phyloP scores from a whole-genome alignment of 1,284 basidiomycete genomes.

The Boletus mariae region DNA sequence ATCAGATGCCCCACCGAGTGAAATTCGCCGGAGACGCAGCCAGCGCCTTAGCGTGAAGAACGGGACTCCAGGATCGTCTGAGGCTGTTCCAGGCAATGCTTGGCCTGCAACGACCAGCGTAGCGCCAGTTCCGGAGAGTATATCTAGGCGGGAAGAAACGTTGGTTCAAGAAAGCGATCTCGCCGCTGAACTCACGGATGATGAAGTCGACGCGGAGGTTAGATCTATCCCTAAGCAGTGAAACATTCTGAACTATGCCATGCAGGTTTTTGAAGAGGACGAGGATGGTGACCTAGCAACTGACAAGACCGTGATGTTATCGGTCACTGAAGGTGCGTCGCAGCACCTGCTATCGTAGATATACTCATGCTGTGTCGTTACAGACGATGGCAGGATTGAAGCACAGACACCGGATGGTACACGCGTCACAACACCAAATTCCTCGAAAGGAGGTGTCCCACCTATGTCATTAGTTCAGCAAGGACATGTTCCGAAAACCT shows the following conservation, averaged over 20 bases:
- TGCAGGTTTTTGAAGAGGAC: slow-evolving; percentile 65
- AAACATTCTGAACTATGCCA: slow-evolving; percentile 6
- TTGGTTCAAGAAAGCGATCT: slow-evolving; percentile 61
- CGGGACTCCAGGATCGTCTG: slow-evolving; percentile 23
- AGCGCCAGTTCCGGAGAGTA: slow-evolving; percentile 17
- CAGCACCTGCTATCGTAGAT: not conserved
- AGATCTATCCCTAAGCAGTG: not conserved
- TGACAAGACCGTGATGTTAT: slow-evolving; percentile 85
- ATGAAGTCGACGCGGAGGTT: slow-evolving; percentile 76
- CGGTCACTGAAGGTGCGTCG: slow-evolving; percentile 70
- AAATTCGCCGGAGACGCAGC: slow-evolving; percentile 68
- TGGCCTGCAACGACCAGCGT: slow-evolving; percentile 20
- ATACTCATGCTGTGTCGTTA: slow-evolving; percentile 7
- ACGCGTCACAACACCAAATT: slow-evolving; percentile 83
- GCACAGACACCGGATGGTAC: slow-evolving; percentile 97
- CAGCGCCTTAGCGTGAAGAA: slow-evolving; percentile 79
- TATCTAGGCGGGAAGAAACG: slow-evolving; percentile 42
- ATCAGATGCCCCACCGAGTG: slow-evolving; percentile 32
- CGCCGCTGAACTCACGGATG: slow-evolving; percentile 70
- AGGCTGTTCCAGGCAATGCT: slow-evolving; percentile 23
- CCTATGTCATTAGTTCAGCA: slow-evolving; percentile 35
- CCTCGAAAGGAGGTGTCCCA: slow-evolving; percentile 39
- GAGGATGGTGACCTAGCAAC: slow-evolving; percentile 66
- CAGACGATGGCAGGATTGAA: slow-evolving; percentile 87
- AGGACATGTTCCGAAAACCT: slow-evolving; percentile 53